phyloP scores from a whole-genome alignment of 352 stramenopile species.

The Phytopythium oedochilum region DNA sequence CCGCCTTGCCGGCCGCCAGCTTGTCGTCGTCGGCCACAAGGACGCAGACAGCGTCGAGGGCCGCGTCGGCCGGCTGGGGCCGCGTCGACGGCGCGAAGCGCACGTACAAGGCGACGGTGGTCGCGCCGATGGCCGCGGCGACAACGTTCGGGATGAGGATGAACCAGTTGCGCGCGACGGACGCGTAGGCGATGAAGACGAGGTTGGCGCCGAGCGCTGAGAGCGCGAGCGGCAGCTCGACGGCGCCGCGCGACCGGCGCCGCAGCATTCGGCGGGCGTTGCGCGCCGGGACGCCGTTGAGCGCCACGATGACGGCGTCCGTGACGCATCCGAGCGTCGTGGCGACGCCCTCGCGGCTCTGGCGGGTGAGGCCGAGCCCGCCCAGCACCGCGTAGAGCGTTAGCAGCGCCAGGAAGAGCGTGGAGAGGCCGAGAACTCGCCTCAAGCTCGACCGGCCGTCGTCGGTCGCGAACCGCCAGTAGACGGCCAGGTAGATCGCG shows the following conservation, averaged over 20 bases:
- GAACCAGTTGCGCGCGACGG: slow-evolving; percentile 26
- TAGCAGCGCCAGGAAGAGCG: slow-evolving; percentile 16
- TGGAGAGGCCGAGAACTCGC: too few species aligned
- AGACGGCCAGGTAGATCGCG: slow-evolving; percentile 27
- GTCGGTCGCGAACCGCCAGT: slow-evolving; percentile 25
- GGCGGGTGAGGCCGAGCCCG: slow-evolving; percentile 17
- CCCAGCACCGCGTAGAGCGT: slow-evolving; percentile 36
- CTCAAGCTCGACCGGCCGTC: too few species aligned
- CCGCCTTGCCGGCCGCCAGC: neutral
- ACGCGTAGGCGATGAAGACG: slow-evolving; percentile 43
- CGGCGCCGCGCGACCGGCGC: slow-evolving; percentile 29
- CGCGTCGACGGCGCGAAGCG: slow-evolving; percentile 23
- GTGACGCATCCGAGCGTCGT: slow-evolving; percentile 29
- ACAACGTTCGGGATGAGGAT: slow-evolving; percentile 16
- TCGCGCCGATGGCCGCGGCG: neutral
- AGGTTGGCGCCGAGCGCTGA: slow-evolving; percentile 36
- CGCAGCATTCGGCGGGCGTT: slow-evolving; percentile 30
- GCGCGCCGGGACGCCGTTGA: slow-evolving; percentile 40
- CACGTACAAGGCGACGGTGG: slow-evolving; percentile 18
- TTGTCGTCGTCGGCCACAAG: neutral
- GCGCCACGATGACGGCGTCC: slow-evolving; percentile 29
- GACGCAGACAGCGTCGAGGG: neutral
- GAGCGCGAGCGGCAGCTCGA: slow-evolving; percentile 38
- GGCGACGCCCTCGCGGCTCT: slow-evolving; percentile 25
- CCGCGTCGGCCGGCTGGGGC: neutral